A percentile compares a stretch with the other conserved stretches of the same genome.
These are phyloP conservation scores for Thielaviopsis euricoi DNA, from an alignment of 2,329 filamentous ascomycete genomes.

Conservation along the genomic window DNA sequence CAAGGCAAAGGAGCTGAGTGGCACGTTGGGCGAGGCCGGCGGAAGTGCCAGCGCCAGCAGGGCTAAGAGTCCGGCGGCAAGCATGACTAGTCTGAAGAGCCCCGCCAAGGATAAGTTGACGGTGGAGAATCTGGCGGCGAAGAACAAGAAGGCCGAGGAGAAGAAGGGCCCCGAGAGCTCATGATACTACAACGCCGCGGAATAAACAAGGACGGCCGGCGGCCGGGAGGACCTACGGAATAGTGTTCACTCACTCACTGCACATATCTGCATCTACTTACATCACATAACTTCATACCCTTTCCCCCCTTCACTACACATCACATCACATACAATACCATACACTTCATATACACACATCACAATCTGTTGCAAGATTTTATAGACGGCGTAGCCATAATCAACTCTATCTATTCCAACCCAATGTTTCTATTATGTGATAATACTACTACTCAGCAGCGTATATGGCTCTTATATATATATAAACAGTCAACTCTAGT, in stretches of 20 bases:
- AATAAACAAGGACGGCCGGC: background rate
- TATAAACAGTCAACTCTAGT: slow-evolving; percentile 20
- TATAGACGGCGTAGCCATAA: background rate
- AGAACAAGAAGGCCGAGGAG: slow-evolving; percentile 1
- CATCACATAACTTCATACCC: background rate
- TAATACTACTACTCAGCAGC: background rate
- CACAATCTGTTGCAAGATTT: background rate
- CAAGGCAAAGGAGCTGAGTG: slow-evolving; percentile 1
- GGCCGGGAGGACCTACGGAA: background rate
- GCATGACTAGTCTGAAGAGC: slow-evolving; percentile 8
- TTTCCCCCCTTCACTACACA: background rate
- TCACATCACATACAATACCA: background rate
- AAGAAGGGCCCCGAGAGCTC: slow-evolving; percentile 10
- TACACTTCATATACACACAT: background rate
- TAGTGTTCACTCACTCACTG: background rate
- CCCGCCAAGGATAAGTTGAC: background rate
- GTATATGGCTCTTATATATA: background rate
- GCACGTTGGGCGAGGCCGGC: too few relatives aligned
- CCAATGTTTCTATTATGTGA: background rate
- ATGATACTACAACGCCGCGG: background rate
- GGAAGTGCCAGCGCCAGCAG: background rate
- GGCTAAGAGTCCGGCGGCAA: background rate
- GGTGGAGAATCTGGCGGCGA: slow-evolving; percentile 2
- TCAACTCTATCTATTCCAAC: background rate
- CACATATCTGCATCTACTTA: background rate